Base-by-base conservation (phyloP, 1,139 yeast species). In the Yamadazyma diddensiae region DNA sequence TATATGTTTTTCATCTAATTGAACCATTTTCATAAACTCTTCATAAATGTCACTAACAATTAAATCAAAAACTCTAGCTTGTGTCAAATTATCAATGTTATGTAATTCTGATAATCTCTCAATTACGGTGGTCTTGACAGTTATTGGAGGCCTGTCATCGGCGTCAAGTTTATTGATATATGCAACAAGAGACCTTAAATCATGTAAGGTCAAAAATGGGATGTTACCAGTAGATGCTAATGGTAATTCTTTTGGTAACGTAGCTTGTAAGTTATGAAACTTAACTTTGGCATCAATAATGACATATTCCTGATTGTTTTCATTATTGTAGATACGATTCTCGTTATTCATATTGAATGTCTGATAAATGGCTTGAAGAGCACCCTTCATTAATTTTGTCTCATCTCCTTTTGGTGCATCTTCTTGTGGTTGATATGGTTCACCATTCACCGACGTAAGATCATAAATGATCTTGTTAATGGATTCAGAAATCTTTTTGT, bases 231-330 rank as follows among this genome's bases (percentile, higher is more conserved):
- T 51, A 1, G 79, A 61, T 12, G 81, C 65, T 34, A 49, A 46
- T 2, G 92, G 90, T 19, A 77, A 52, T 11, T 57, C 55, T 13
- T 59, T 46, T 1, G 90, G 86, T 28, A 73, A 52, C 8, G 65
- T 59, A 2, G 87, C 87, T 42, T 70, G 75, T 38, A 82, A 57
- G 43, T 82, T 82, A 34, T 63, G 65, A 47, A 82, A 78, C 39
- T 74, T 78, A 16, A 83, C 65, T 43, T 76, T 80, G 42, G 79
- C 70, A 49, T 82, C 83, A 29, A 82, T 70, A 30, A 82, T 73
- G 15, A 80, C 77, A 49, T 83, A 82, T 46, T 77, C 58, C n/a
- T 42, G 42, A 13, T 38, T 33, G 19, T 32, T 35, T 9, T 29
- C 28, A 5, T 36, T 21, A 19, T 36, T 37, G 15, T 43, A 41